Conservation (phyloP, 202 grass and related monocot species). For the Digitaria exilis region DNA sequence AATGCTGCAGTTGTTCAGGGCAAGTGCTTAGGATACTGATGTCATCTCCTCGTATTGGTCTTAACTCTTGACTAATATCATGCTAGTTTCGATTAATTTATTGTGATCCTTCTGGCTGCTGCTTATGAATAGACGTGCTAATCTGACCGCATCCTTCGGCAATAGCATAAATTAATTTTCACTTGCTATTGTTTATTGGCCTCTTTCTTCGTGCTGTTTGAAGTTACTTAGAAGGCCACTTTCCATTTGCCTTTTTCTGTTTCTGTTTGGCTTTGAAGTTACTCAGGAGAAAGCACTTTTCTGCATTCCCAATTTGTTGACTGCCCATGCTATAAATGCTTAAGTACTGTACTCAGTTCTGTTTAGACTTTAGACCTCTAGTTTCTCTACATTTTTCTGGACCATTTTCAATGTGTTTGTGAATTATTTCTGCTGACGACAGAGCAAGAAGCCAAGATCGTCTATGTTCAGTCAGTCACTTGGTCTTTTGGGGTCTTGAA, state of each 20-base stretch:
- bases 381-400: background rate
- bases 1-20: constrained; percentile 5
- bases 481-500: background rate
- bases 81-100: constrained; percentile 11
- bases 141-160: background rate
- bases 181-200: constrained; percentile 29
- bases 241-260: constrained; percentile 21
- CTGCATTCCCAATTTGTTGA: constrained; percentile 5
- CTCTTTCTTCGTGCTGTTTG: constrained; percentile 32
- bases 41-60: constrained; percentile 1
- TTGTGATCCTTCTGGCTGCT: background rate
- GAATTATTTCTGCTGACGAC: background rate
- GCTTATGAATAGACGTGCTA: background rate
- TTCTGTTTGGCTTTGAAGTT: constrained; percentile 20
- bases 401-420: background rate
- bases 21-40: constrained; percentile 29
- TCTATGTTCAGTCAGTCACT: background rate
- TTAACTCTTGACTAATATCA: constrained; percentile 4
- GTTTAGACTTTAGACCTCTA: background rate
- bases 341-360: background rate
- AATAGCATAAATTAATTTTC: background rate
- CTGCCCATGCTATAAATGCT: background rate
- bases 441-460: background rate
- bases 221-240: constrained; percentile 38
- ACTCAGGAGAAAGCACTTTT: constrained; percentile 24